These are phyloP conservation scores for Aureobasidium lini DNA, from an alignment of 2,329 filamentous ascomycete species.

Conservation along the genomic window DNA sequence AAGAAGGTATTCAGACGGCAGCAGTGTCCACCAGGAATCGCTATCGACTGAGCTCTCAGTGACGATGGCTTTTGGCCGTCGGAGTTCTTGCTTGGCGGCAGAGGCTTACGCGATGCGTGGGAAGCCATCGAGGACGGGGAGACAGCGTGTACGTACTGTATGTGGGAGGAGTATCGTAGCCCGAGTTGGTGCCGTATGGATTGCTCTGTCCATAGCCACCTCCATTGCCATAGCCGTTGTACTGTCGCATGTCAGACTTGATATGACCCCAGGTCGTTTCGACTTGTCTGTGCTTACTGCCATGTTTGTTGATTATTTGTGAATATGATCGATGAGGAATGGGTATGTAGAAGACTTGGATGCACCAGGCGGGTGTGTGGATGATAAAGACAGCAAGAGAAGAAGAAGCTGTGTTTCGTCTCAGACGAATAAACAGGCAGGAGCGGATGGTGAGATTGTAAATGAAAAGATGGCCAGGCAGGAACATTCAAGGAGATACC, in stretches of 20 bases:
- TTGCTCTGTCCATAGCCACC: slow-evolving; percentile 46
- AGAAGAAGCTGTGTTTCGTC: background rate
- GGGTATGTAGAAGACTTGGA: background rate
- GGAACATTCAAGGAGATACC: background rate
- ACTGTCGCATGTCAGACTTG: slow-evolving; percentile 18
- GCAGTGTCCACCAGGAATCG: too few relatives aligned
- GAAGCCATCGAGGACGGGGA: background rate
- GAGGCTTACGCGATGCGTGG: too few relatives aligned
- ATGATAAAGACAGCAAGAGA: background rate
- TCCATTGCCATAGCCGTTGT: slow-evolving; percentile 27
- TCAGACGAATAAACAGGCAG: slow-evolving; percentile 6
- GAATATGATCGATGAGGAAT: background rate
- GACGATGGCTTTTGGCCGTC: too few relatives aligned
- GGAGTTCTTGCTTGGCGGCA: too few relatives aligned
- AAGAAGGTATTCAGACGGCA: too few relatives aligned
- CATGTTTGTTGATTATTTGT: slow-evolving; percentile 13
- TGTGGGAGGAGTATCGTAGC: slow-evolving; percentile 22
- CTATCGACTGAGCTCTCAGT: too few relatives aligned
- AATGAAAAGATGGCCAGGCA: slow-evolving; percentile 2
- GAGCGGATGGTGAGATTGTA: slow-evolving; percentile 1
- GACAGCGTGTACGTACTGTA: slow-evolving; percentile 21
- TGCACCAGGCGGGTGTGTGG: background rate
- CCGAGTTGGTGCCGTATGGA: slow-evolving; percentile 41
- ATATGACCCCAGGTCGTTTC: background rate
- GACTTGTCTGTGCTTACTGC: slow-evolving; percentile 12